Conservation (phyloP, 345 rosid species). For the Mallotus nudiflorus region DNA sequence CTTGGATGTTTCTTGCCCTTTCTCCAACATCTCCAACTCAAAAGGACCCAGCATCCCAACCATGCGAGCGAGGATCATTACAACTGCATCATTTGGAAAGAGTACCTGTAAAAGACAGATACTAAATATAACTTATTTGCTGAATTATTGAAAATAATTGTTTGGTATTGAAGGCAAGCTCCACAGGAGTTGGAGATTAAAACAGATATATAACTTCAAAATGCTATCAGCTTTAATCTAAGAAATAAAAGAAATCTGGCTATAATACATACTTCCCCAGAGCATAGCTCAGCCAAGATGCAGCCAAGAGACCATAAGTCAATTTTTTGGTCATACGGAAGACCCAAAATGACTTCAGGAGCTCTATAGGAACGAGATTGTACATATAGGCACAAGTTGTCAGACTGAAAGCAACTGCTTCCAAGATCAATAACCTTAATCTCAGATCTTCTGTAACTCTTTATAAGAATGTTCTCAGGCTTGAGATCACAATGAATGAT, state of each 20-base stretch:
- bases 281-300: constrained; percentile 85
- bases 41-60: constrained; percentile 75
- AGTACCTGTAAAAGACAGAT: constrained; percentile 54
- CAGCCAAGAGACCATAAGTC: constrained; percentile 98
- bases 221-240: not conserved
- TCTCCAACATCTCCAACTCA: constrained; percentile 73
- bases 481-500: constrained; percentile 95
- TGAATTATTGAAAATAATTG: constrained; percentile 3
- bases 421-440: constrained; percentile 96
- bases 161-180: not conserved
- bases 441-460: constrained; percentile 74
- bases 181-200: not conserved
- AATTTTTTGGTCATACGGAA: constrained; percentile 82
- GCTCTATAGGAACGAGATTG: constrained; percentile 98
- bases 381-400: constrained; percentile 77
- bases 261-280: constrained; percentile 70
- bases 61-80: constrained; percentile 77
- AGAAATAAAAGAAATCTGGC: not conserved
- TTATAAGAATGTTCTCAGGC: constrained; percentile 88
- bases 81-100: constrained; percentile 78
- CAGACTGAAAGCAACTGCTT: constrained; percentile 88
- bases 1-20: constrained; percentile 75
- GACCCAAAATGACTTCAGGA: constrained; percentile 94
- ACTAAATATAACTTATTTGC: constrained; percentile 1
- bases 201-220: not conserved